Conservation (phyloP, 1,284 basidiomycete species). For the Sporisorium reilianum region DNA sequence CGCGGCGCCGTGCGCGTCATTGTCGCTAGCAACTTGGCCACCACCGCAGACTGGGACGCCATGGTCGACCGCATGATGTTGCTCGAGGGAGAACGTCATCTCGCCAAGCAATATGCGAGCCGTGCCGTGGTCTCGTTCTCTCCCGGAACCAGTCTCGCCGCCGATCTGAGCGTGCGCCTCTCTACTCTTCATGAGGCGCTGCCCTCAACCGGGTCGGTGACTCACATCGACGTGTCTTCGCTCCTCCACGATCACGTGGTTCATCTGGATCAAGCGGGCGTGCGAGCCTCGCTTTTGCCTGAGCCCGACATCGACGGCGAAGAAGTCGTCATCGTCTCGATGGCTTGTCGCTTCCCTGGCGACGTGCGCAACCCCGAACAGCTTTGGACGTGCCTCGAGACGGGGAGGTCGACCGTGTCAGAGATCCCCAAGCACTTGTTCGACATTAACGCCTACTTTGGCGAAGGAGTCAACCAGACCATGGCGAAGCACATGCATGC, state of each 20-base stretch:
- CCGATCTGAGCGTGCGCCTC: slow-evolving; percentile 20
- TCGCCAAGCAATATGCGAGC: too few relatives aligned
- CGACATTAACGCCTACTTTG: slow-evolving; percentile 47
- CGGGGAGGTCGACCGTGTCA: slow-evolving; percentile 33
- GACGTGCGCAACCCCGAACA: slow-evolving; percentile 47
- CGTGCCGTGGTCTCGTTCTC: slow-evolving; percentile 27
- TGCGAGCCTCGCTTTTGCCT: neutral
- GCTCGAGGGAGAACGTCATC: slow-evolving; percentile 6
- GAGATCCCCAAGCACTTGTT: slow-evolving; percentile 51
- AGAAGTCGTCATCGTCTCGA: slow-evolving; percentile 47
- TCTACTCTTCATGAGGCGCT: neutral
- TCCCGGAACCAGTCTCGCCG: slow-evolving; percentile 29
- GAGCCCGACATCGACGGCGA: slow-evolving; percentile 33
- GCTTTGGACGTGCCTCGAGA: slow-evolving; percentile 47
- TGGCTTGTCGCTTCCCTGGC: slow-evolving; percentile 54
- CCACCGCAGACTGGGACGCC: slow-evolving; percentile 34
- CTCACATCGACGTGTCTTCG: slow-evolving; percentile 16
- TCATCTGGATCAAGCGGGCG: neutral
- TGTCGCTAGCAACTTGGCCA: slow-evolving; percentile 31
- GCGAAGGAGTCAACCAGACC: slow-evolving; percentile 43
- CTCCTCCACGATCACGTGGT: slow-evolving; percentile 6
- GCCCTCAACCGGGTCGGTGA: neutral
- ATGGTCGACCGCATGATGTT: slow-evolving; percentile 26
- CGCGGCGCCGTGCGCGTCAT: slow-evolving; percentile 12
- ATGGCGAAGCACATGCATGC: slow-evolving; percentile 48